Percentiles rank a stretch among this genome's conserved stretches.
phyloP scores from a whole-genome alignment of 2,329 filamentous ascomycete species.

The Chrysosphaeria jannelii region DNA sequence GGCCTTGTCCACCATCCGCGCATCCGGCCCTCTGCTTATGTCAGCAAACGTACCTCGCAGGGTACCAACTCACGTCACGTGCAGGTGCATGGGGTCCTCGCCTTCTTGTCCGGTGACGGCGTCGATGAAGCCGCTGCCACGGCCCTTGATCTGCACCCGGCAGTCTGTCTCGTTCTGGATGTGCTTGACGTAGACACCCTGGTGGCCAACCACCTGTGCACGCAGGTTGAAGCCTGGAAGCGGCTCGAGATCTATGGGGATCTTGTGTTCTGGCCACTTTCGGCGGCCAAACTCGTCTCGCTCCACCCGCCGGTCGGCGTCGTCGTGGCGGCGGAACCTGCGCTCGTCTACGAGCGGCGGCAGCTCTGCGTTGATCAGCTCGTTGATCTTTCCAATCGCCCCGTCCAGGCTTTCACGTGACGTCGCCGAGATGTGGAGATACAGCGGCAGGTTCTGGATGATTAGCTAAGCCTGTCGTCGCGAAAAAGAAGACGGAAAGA shows the following conservation, averaged over 20 bases:
- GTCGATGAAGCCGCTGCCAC: constrained; percentile 82
- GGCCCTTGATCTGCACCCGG: constrained; percentile 92
- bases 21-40: constrained; percentile 58
- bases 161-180: constrained; percentile 90
- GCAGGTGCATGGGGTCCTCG: constrained; percentile 87
- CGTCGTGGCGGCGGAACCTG: constrained; percentile 46
- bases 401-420: constrained; percentile 73
- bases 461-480: constrained; percentile 1
- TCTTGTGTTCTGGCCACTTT: constrained; percentile 96
- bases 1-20: constrained; percentile 56
- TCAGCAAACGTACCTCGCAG: too few species aligned
- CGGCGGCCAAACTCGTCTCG: constrained; percentile 38
- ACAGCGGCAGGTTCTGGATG: constrained; percentile 60
- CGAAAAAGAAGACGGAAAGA: not conserved
- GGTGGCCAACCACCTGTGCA: constrained; percentile 82
- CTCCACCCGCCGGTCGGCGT: constrained; percentile 32
- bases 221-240: constrained; percentile 86
- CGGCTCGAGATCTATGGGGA: constrained; percentile 69
- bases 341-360: constrained; percentile 87
- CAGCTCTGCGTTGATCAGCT: constrained; percentile 85
- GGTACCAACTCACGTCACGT: constrained; percentile 66
- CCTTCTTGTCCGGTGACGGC: constrained; percentile 66
- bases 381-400: constrained; percentile 67
- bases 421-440: constrained; percentile 84
- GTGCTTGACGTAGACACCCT: constrained; percentile 88